Percentiles rank a stretch among this genome's conserved stretches.
Evolutionary conservation across 2,329 filamentous ascomycete species (phyloP).

Genomic region (Decorospora gaudefroyi): DNA sequence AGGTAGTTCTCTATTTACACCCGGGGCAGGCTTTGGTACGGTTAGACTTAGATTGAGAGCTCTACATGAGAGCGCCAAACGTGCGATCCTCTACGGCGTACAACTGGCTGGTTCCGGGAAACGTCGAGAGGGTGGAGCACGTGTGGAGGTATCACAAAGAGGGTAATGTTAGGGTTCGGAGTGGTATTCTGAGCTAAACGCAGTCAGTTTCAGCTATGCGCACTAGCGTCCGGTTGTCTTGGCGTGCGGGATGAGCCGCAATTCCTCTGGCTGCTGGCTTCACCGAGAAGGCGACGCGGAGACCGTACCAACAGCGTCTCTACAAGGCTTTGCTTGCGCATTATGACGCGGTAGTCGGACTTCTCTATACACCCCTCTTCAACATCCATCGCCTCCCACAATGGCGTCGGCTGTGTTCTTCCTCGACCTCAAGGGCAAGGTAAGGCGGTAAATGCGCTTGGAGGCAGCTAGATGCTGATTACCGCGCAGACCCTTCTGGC

Average conservation of each 20-base stretch:
- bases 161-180: too few species aligned
- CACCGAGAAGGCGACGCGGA: conserved; percentile 15
- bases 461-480: conserved; percentile 35
- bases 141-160: too few species aligned
- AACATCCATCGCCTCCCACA: conserved; percentile 30
- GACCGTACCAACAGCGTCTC: conserved; percentile 11
- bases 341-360: conserved; percentile 15
- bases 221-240: too few species aligned
- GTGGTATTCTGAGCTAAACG: too few species aligned
- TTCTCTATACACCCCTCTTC: neutral
- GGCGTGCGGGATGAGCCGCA: conserved; percentile 15
- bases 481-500: conserved; percentile 83
- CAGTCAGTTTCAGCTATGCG: too few species aligned
- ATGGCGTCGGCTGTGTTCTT: conserved; percentile 99
- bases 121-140: too few species aligned
- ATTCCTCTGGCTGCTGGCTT: conserved; percentile 18
- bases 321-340: conserved; percentile 9
- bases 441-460: conserved; percentile 51
- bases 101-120: too few species aligned
- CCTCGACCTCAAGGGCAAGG: conserved; percentile 99
- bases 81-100: too few species aligned
- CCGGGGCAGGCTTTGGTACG: too few species aligned
- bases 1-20: too few species aligned
- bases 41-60: too few species aligned
- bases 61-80: too few species aligned